Evolutionary conservation across 129 eudicot genomes (phyloP).

Genomic region (Helianthus annuus): HanXRQr2.0-SUNRISE NC_035435.2:61790152-61790651

Average conservation of each 20-base stretch:
- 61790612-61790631: neutral
- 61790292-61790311: conserved; percentile 79
- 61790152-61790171: too few species aligned
- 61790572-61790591: neutral
- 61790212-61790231: conserved; percentile 11
- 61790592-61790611: conserved; percentile 3
- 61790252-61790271: conserved; percentile 90
- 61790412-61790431: conserved; percentile 43
- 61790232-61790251: conserved; percentile 32
- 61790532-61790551: conserved; percentile 10
- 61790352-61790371: conserved; percentile 83
- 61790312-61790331: conserved; percentile 60
- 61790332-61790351: conserved; percentile 72
- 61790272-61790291: conserved; percentile 73
- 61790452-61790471: conserved; percentile 74
- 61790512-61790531: conserved; percentile 52
- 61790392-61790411: conserved; percentile 59
- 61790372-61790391: conserved; percentile 51
- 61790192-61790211: neutral
- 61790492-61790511: conserved; percentile 68
- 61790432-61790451: conserved; percentile 48
- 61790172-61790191: too few species aligned
- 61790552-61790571: neutral
- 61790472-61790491: conserved; percentile 73
- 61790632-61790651: neutral